Conservation (phyloP, 441 rosid genomes). For the Pelargonium cotyledonis region DNA sequence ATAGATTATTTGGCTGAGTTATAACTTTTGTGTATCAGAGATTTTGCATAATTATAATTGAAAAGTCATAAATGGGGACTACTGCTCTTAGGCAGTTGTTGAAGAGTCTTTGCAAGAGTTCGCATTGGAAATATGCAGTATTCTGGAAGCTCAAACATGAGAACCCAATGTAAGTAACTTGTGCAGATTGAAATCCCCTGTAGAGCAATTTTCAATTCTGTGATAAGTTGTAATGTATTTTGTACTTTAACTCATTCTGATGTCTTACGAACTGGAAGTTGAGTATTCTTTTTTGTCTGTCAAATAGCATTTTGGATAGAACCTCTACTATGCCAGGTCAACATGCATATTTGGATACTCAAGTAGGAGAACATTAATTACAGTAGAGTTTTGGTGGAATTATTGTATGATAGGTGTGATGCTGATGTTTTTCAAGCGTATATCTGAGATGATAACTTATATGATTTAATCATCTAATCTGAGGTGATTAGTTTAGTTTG, state of each 20-base stretch:
- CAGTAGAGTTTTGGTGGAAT: neutral
- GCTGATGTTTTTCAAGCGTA: neutral
- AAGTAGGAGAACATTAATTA: neutral
- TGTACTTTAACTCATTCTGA: neutral
- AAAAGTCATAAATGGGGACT: conserved; percentile 39
- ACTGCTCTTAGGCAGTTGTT: conserved; percentile 42
- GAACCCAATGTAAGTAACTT: conserved; percentile 39
- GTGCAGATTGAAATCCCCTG: neutral
- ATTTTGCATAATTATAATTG: conserved; percentile 13
- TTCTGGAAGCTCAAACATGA: conserved; percentile 50
- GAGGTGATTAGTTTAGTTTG: neutral
- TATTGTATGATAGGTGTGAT: neutral
- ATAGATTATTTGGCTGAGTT: conserved; percentile 11
- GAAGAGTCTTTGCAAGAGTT: conserved; percentile 39
- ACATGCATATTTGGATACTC: neutral
- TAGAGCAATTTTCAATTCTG: neutral
- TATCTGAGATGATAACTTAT: neutral
- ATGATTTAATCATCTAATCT: neutral
- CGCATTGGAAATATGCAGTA: conserved; percentile 50
- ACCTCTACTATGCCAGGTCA: neutral
- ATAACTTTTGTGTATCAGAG: conserved; percentile 15
- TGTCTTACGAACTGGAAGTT: neutral
- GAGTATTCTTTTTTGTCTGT: neutral
- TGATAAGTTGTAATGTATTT: neutral
- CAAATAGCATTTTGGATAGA: neutral